Percentiles rank a stretch among this genome's conserved stretches.
Conservation (phyloP, 257 asterid species). For the Osmanthus fragrans region DNA sequence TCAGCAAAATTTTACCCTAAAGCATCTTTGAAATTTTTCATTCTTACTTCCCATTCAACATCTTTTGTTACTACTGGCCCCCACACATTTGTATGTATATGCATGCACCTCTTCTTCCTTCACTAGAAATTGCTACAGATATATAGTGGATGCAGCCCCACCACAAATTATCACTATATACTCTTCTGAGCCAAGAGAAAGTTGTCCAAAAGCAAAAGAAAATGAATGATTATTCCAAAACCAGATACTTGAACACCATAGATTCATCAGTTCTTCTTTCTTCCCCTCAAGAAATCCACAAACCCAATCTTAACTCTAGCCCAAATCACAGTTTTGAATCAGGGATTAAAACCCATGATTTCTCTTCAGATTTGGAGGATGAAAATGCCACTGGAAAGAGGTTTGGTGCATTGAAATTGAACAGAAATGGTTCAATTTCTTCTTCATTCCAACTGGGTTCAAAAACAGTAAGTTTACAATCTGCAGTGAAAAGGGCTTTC, state of each 20-base stretch:
- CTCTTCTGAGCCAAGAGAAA: conserved; percentile 13
- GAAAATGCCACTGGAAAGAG: conserved; percentile 14
- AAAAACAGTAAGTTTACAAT: conserved; percentile 2
- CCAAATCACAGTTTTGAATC: conserved; percentile 10
- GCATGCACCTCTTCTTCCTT: not conserved
- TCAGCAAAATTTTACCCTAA: not conserved
- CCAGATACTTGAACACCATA: conserved; percentile 26
- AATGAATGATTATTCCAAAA: conserved; percentile 37
- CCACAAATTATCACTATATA: not conserved
- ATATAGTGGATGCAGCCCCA: not conserved
- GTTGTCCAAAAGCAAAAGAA: not conserved
- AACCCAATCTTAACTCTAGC: conserved; percentile 12
- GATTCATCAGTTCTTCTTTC: conserved; percentile 34
- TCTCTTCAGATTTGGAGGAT: conserved; percentile 14
- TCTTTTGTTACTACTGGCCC: too few species aligned
- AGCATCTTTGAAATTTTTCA: not conserved
- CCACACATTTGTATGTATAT: not conserved
- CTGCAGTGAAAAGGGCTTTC: conserved; percentile 40
- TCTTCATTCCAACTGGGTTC: conserved; percentile 18
- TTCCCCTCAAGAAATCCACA: conserved; percentile 6
- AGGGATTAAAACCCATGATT: conserved; percentile 2
- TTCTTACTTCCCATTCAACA: too few species aligned
- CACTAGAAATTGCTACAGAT: not conserved
- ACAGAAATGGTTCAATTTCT: conserved; percentile 33
- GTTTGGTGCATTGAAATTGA: conserved; percentile 25